A percentile compares a stretch with the other conserved stretches of the same genome.
These are phyloP conservation scores for Plectosphaerella plurivora DNA, from an alignment of 2,329 filamentous ascomycete genomes.

Conservation along the genomic window DNA sequence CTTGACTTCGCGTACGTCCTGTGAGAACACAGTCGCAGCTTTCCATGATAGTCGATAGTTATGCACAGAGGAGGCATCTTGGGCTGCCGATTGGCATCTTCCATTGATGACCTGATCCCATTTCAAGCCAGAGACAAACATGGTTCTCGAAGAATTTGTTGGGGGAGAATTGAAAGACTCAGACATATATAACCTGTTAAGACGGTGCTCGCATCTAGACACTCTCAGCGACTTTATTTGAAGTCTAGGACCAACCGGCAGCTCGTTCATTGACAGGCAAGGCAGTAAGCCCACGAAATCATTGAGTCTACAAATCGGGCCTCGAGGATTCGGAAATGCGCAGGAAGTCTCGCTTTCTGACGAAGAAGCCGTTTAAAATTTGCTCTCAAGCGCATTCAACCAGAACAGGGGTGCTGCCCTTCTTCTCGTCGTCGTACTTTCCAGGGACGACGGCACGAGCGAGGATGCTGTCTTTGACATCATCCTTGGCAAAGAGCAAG, in stretches of 20 bases:
- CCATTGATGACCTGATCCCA: not conserved
- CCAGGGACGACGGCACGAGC: not conserved
- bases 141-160: not conserved
- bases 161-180: not conserved
- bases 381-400: not conserved
- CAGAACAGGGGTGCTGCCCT: not conserved
- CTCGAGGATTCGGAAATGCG: not conserved
- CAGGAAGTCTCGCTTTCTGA: not conserved
- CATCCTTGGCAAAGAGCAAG: conserved; percentile 2
- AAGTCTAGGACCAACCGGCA: not conserved
- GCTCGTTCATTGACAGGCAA: not conserved
- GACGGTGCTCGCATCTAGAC: not conserved
- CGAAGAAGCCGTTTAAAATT: not conserved
- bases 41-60: not conserved
- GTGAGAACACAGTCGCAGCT: no score
- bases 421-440: not conserved
- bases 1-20: no score
- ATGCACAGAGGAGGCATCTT: not conserved
- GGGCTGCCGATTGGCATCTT: not conserved
- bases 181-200: not conserved
- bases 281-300: not conserved
- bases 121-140: not conserved
- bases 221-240: not conserved
- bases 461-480: not conserved
- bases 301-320: not conserved